Base-by-base conservation (phyloP, 371 early-diverging fungal genomes). In the Syncephalastrum contaminatum region DNA sequence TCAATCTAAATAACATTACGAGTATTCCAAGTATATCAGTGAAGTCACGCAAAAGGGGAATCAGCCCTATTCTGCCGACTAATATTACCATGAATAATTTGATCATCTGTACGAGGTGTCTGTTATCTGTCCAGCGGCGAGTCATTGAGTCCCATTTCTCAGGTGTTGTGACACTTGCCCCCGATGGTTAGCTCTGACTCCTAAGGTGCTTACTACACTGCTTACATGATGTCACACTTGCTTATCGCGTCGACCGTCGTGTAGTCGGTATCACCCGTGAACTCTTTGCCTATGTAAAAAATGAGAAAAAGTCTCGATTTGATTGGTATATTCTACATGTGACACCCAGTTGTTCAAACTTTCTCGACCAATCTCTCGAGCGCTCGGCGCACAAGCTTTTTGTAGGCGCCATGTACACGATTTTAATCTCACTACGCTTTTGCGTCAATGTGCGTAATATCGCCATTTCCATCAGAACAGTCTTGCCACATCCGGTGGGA, bases 401-500 rank as follows among this genome's bases (percentile, higher is more conserved):
- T 50, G 90, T 93, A 1, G 96, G 94, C 1, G 91, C 93, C 66
- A 96, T 82, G 62, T 96, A 96, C 8, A 93, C 76, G 15, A 88
- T 72, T 59, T 87, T 89, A 8, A 70, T 60, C 6, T 56, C 49
- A 1, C 30, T 43, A 1, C 53, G 58, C 5, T 41, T n/a, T 5
- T 56, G 59, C 16, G 62, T 52, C 3, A 89, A 25, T 48, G 79
- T 47, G 24, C 83, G 69, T 13, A 89, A 48, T 30, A 93, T 87
- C 2, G 88, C 85, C 14, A 93, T 54, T 53, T 92, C 85, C 65
- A 90, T 78, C 19, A 93, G 53, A 18, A 75, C 85, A 1, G 93
- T 92, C 62, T 95, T 94, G 25, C 94, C 96, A 7, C 90, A 80
- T 3, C 96, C 93, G 15, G 94, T 94, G 1, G 96, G 96, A 15